Base-by-base conservation (phyloP, 1,284 basidiomycete species). In the Papiliotrema flavescens region DNA sequence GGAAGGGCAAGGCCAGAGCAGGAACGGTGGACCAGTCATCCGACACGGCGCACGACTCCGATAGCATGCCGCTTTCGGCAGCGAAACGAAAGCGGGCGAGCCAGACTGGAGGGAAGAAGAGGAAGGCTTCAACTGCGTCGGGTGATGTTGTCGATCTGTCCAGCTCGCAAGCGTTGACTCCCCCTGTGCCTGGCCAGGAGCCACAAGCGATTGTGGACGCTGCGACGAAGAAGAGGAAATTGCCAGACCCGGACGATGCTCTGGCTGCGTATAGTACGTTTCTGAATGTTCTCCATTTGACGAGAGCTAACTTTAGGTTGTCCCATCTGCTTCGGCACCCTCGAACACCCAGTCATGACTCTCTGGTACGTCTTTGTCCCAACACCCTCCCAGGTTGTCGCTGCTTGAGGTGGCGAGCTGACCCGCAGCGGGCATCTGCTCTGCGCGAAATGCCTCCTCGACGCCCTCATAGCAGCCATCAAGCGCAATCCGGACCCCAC, bases 291-390 rank as follows among this genome's bases (percentile, higher is more conserved):
- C 23, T 24, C 32, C 5, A 40, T 4, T 19, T 43, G 39, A 17
- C 13, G 1, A 19, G n/a, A 17, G 50, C 54, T 56, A 42, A 55
- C 40, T 11, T 20, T 44, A 75, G 73, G 58, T 20, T 75, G 73
- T 54, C 71, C 73, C 1, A 61, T 75, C 2, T 75, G 73, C 53
- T 73, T 75, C 55, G 64, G 57, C 34, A 39, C 62, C 1, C 70
- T 70, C 3, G 62, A 59, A 0, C 57, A 61, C 41, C 66, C 73
- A 1, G 66, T 73, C 6, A 53, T 72, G 44, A 75, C 70, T 14
- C 56, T 58, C 9, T 75, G 73, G 72, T 74, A 23, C 51, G 64
- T 63, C 32, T 14, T 40, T 32, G 20, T 22, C 14, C 15, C 17
- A 15, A 28, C 13, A 34, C 19, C 8, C 49, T 23, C n/a, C n/a